Evolutionary conservation across 2,329 filamentous ascomycete species (phyloP).

Genomic region (Fusarium sambucinum): DNA sequence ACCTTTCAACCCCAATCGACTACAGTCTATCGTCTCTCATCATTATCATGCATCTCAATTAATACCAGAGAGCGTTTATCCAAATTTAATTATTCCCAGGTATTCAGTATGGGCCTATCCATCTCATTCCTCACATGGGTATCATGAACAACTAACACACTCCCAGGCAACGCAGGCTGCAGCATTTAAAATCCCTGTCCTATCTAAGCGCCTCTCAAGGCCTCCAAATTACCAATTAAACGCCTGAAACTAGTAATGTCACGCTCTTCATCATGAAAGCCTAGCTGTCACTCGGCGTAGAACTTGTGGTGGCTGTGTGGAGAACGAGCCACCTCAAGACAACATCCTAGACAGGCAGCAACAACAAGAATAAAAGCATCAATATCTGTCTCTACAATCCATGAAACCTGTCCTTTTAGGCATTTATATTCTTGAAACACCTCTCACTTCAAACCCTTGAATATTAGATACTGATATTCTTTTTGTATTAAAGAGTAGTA

Average conservation of each 20-base stretch:
- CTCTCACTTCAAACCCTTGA: neutral
- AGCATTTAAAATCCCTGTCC: neutral
- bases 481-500: neutral
- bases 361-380: conserved; percentile 3
- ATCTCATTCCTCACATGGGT: neutral
- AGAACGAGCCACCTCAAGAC: neutral
- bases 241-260: neutral
- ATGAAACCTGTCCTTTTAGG: conserved; percentile 4
- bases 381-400: conserved; percentile 3
- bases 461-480: neutral
- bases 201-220: neutral
- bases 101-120: neutral
- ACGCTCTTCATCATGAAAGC: conserved; percentile 1
- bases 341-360: conserved; percentile 24
- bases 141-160: neutral
- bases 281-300: conserved; percentile 16
- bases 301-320: conserved; percentile 33
- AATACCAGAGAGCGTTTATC: neutral
- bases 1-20: no score
- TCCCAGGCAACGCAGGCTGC: neutral
- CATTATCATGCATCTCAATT: neutral
- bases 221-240: neutral
- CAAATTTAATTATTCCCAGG: neutral
- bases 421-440: conserved; percentile 9
- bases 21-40: neutral